These are phyloP conservation scores for Parascedosporium putredinis DNA, from an alignment of 2,329 filamentous ascomycete species.

Conservation along the genomic window DNA sequence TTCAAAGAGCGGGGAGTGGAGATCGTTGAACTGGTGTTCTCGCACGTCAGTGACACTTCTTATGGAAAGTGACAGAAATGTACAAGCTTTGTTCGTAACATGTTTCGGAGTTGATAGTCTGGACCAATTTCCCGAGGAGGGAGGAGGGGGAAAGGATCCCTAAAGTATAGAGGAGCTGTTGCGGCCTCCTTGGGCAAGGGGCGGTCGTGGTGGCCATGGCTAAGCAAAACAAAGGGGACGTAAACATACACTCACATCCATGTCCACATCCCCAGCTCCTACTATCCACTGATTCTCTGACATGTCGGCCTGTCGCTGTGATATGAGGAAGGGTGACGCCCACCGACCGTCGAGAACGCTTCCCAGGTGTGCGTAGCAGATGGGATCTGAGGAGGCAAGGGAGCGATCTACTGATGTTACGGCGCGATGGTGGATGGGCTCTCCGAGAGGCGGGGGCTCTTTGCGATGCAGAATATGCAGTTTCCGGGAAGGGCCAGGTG, in stretches of 20 bases:
- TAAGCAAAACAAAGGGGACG: neutral
- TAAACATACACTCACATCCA: neutral
- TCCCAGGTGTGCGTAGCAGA: neutral
- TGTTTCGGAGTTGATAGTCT: too few species aligned
- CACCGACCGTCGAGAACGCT: neutral
- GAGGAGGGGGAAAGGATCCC: too few species aligned
- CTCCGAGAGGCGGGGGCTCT: neutral
- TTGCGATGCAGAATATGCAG: neutral
- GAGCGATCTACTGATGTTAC: too few species aligned
- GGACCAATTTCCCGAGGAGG: too few species aligned
- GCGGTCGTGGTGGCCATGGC: too few species aligned
- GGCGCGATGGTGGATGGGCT: neutral
- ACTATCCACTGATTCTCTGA: neutral
- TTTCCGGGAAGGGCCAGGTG: neutral
- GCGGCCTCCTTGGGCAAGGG: too few species aligned
- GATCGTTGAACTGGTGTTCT: neutral
- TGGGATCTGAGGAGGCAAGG: neutral
- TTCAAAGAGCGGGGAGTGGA: neutral
- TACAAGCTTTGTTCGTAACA: too few species aligned
- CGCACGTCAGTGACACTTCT: too few species aligned
- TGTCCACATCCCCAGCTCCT: neutral
- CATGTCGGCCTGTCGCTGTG: neutral
- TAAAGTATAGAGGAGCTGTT: too few species aligned
- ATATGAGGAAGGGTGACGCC: neutral
- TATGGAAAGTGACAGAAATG: too few species aligned